Percentiles rank a stretch among this genome's conserved stretches.
Conservation (phyloP, 108 stramenopile genomes). For the Licmophora abbreviata region DNA sequence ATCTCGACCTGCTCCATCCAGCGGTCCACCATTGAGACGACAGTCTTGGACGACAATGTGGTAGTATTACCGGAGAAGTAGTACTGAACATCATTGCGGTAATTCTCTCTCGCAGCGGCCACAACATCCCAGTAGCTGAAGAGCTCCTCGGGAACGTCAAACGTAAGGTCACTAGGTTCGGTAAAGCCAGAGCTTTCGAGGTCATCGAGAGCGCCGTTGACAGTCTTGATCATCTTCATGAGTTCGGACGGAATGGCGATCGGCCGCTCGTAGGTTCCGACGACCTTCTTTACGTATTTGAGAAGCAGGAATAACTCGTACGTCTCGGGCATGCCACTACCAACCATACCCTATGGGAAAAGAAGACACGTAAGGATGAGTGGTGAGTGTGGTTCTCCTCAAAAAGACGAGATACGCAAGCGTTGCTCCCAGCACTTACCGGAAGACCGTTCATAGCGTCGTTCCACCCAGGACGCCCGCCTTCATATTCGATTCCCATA, state of each 20-base stretch:
- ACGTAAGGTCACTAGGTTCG: conserved; percentile 56
- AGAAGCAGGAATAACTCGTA: conserved; percentile 83
- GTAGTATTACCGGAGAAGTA: conserved; percentile 84
- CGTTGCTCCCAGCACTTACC: conserved; percentile 41
- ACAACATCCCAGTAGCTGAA: conserved; percentile 90
- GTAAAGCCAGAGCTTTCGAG: conserved; percentile 56
- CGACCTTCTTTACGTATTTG: conserved; percentile 66
- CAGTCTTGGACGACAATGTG: conserved; percentile 40
- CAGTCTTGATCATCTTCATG: conserved; percentile 46
- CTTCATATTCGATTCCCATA: conserved; percentile 96
- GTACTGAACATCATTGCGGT: conserved; percentile 66
- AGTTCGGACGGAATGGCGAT: conserved; percentile 74
- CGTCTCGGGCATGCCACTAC: conserved; percentile 88
- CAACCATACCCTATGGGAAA: conserved; percentile 49
- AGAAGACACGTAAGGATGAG: background rate
- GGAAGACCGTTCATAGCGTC: conserved; percentile 97
- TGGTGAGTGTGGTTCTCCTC: conserved; percentile 2
- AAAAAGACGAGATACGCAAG: background rate
- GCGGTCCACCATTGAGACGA: conserved; percentile 51
- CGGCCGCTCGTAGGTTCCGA: conserved; percentile 60
- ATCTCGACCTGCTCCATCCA: conserved; percentile 73
- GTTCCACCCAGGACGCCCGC: conserved; percentile 93
- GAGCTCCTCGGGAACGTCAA: conserved; percentile 62
- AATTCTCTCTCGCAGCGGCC: conserved; percentile 80
- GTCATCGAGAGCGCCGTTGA: conserved; percentile 67